These are phyloP conservation scores for Hymenoscyphus linearis DNA, from an alignment of 2,329 filamentous ascomycete species.

Conservation along the genomic window DNA sequence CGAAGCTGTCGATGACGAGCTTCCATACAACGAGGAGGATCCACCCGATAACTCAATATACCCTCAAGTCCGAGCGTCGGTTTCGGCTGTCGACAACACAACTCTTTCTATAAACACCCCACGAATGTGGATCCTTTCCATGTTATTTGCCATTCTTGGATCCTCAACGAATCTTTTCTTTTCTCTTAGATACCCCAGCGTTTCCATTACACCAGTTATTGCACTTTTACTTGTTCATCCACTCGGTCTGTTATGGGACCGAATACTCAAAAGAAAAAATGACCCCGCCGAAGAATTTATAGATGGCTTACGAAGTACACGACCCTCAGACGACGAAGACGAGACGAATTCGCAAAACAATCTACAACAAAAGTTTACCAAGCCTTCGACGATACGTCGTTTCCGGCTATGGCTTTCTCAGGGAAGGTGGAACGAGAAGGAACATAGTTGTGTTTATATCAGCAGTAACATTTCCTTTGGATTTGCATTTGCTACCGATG, in stretches of 20 bases:
- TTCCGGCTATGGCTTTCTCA: slow-evolving; percentile 72
- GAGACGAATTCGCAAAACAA: slow-evolving; percentile 11
- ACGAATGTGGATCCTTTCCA: slow-evolving; percentile 80
- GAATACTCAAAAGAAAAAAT: slow-evolving; percentile 54
- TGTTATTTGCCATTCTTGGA: slow-evolving; percentile 73
- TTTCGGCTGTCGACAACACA: slow-evolving; percentile 69
- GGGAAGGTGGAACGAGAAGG: slow-evolving; percentile 81
- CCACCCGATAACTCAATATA: slow-evolving; percentile 69
- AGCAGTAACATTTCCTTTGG: slow-evolving; percentile 87
- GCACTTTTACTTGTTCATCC: slow-evolving; percentile 80
- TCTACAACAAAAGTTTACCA: background rate
- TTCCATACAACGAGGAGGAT: slow-evolving; percentile 43
- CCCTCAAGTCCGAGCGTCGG: slow-evolving; percentile 73
- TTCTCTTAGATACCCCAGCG: slow-evolving; percentile 82
- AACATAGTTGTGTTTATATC: slow-evolving; percentile 84
- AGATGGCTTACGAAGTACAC: slow-evolving; percentile 40
- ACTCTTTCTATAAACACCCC: slow-evolving; percentile 80
- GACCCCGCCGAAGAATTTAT: slow-evolving; percentile 52
- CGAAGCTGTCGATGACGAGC: slow-evolving; percentile 24
- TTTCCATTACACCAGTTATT: slow-evolving; percentile 85
- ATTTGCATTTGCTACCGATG: slow-evolving; percentile 83
- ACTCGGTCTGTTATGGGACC: slow-evolving; percentile 75
- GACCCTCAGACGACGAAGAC: slow-evolving; percentile 25
- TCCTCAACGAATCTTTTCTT: slow-evolving; percentile 86
- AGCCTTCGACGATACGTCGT: slow-evolving; percentile 30